Evolutionary conservation across 2,329 filamentous ascomycete genomes (phyloP), one percentile per base, ranked within the genome.

Genomic region (Alternaria arbusti): DNA sequence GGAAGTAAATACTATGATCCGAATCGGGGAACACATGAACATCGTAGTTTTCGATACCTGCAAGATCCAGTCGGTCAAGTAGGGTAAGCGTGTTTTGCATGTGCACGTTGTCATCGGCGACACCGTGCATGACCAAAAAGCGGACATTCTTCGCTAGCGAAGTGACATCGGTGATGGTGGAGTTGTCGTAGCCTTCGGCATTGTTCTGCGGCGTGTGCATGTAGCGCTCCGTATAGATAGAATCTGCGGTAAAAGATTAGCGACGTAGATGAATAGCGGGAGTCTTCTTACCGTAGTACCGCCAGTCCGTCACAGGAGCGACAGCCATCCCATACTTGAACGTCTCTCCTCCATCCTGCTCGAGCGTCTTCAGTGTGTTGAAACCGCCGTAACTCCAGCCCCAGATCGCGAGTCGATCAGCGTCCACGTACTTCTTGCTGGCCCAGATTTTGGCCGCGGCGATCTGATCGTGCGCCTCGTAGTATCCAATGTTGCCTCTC

Each of bases 261-360:
- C 23, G 26, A 32, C 15, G 26, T 0, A 30, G n/a, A 17, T 23
- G 44, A 20, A 5, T 40, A 15, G 20, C 45, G 6, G 6, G 15
- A 45, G 9, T 15, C 6, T 30, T 61, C 70, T 65, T 79, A 86
- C 85, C 88, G 82, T 99, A 99, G 81, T 91, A 97, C 61, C 91
- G 87, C 96, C 96, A 99, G 80, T 99, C 94, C 0, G 95, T 98
- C n/a, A 99, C 96, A 17, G 96, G 96, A 2, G 96, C 96, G 55
- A 99, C 96, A 7, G 96, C 94, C 92, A 99, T 97, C 71, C 96
- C 96, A 79, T 99, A 99, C 68, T 90, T 90, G 83, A 97, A 99
- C 0, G 94, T 98, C 75, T 88, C 79, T 6, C 96, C 96, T 9
- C 89, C 95, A 77, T 99, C 96, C 65, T 89, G 87, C 84, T 99